Evolutionary conservation across 306 rosid species (phyloP).

Genomic region (Comarum palustre): DNA sequence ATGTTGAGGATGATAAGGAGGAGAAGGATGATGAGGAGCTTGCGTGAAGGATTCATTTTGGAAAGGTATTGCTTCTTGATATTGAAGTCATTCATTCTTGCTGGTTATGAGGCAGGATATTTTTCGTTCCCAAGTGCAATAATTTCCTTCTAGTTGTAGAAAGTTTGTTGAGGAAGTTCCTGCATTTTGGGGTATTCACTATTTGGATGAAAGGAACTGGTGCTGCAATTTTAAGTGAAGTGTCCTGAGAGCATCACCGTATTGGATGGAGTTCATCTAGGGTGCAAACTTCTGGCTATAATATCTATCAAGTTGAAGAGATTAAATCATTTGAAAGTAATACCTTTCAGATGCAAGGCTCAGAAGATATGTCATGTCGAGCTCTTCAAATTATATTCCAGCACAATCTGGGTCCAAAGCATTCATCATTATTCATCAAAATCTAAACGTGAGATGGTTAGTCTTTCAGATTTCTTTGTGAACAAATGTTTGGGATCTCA

Average conservation of each 20-base stretch:
- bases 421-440: conserved; percentile 14
- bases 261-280: conserved; percentile 6
- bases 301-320: background rate
- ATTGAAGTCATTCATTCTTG: conserved; percentile 4
- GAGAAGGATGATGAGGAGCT: conserved; percentile 47
- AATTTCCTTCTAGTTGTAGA: conserved; percentile 12
- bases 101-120: conserved; percentile 5
- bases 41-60: conserved; percentile 36
- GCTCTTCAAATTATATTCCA: conserved; percentile 22
- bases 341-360: background rate
- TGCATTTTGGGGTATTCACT: conserved; percentile 13
- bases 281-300: conserved; percentile 18
- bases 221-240: conserved; percentile 19
- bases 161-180: conserved; percentile 12
- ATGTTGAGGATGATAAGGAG: conserved; percentile 60
- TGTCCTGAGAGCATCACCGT: conserved; percentile 10
- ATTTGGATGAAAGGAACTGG: conserved; percentile 21
- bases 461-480: background rate
- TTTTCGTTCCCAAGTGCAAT: background rate
- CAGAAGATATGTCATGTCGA: conserved; percentile 18
- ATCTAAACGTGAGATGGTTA: conserved; percentile 3
- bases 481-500: conserved; percentile 6
- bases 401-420: background rate
- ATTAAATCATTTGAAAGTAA: background rate
- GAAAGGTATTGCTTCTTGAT: conserved; percentile 34